Conservation (phyloP, 2,329 filamentous ascomycete genomes). For the Coniochaeta prunicola region DNA sequence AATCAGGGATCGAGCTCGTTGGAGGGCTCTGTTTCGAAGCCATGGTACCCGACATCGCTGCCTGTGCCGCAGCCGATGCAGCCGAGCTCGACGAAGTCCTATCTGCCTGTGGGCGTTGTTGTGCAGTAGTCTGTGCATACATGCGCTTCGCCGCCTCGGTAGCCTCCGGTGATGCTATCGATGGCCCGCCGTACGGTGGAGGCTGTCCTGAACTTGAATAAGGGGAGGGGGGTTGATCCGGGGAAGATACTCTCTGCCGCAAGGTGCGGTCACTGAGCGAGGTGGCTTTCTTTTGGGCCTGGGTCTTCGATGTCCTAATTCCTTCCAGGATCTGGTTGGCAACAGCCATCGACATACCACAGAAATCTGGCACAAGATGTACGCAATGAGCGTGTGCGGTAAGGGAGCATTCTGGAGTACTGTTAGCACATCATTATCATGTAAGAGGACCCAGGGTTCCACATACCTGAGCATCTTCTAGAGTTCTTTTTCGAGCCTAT, state of each 20-base stretch:
- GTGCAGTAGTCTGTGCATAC: constrained; percentile 49
- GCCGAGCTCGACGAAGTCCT: constrained; percentile 43
- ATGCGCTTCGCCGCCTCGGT: constrained; percentile 58
- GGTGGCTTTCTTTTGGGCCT: constrained; percentile 48
- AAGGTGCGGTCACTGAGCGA: constrained; percentile 61
- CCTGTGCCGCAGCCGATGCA: constrained; percentile 48
- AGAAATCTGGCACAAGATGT: constrained; percentile 96
- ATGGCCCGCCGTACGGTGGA: constrained; percentile 19
- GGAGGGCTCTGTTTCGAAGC: constrained; percentile 25
- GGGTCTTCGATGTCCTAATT: constrained; percentile 71
- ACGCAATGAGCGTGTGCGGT: constrained; percentile 88
- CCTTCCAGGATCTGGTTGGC: constrained; percentile 90
- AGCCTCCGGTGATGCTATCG: constrained; percentile 41
- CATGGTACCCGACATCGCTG: constrained; percentile 47
- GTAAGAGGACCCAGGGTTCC: not conserved
- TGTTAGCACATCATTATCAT: not conserved
- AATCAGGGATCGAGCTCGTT: constrained; percentile 23
- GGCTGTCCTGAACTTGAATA: constrained; percentile 5
- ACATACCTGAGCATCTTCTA: constrained; percentile 77
- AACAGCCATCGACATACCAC: constrained; percentile 97
- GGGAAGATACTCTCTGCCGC: constrained; percentile 30
- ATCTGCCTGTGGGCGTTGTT: constrained; percentile 43
- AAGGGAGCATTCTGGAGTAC: constrained; percentile 69
- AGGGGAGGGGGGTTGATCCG: constrained; percentile 2
- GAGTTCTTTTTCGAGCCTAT: constrained; percentile 86